Percentiles rank a stretch among this genome's conserved stretches.
Conservation (phyloP, 2,329 filamentous ascomycete genomes). For the Neodidymelliopsis sp. region DNA sequence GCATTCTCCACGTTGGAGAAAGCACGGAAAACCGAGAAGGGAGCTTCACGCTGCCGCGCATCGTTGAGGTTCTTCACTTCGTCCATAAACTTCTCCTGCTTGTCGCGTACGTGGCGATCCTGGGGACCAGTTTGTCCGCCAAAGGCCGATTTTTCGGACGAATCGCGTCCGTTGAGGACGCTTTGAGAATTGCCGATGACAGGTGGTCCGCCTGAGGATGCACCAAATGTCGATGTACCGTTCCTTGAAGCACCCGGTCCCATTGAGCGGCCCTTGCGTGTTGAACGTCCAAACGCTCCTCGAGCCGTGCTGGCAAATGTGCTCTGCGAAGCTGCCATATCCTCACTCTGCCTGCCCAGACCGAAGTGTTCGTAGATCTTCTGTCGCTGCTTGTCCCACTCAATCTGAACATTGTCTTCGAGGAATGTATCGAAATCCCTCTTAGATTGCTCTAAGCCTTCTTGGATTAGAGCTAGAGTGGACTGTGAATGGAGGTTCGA, state of each 20-base stretch:
- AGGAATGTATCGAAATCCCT: conserved; percentile 93
- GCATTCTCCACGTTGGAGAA: conserved; percentile 77
- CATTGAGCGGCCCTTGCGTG: conserved; percentile 51
- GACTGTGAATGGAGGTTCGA: conserved; percentile 88
- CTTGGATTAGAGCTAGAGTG: conserved; percentile 87
- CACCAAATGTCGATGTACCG: conserved; percentile 61
- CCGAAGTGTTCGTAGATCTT: conserved; percentile 97
- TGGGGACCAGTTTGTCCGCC: conserved; percentile 64
- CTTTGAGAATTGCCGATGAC: conserved; percentile 81
- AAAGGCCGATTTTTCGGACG: conserved; percentile 63
- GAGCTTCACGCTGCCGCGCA: conserved; percentile 69
- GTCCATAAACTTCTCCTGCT: conserved; percentile 81
- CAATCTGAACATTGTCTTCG: conserved; percentile 91
- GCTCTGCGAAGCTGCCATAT: conserved; percentile 47
- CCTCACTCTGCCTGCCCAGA: conserved; percentile 62
- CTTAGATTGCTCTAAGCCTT: conserved; percentile 87
- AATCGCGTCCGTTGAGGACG: conserved; percentile 66
- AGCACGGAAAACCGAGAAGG: conserved; percentile 77
- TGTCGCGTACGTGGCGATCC: conserved; percentile 80
- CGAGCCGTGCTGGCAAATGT: conserved; percentile 44
- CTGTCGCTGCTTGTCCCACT: conserved; percentile 93
- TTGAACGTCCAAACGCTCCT: conserved; percentile 63
- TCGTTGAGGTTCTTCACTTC: conserved; percentile 82
- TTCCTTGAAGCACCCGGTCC: conserved; percentile 43
- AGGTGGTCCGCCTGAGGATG: conserved; percentile 74